phyloP scores from a whole-genome alignment of 768 basidiomycete genomes.

The Mycena pura region DNA sequence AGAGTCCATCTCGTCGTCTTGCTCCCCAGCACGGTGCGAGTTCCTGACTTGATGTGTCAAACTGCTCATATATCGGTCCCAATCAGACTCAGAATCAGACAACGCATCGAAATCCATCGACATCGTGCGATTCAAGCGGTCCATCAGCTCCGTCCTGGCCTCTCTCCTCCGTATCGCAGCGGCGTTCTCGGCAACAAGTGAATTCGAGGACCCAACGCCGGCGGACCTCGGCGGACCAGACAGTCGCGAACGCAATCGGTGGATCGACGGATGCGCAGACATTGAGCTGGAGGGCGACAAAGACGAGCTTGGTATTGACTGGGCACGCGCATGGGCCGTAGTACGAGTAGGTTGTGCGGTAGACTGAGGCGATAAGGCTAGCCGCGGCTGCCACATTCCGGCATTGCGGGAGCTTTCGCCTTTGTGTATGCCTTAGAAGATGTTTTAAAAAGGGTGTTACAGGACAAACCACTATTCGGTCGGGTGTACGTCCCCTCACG shows the following conservation, averaged over 20 bases:
- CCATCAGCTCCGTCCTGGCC: slow-evolving; percentile 44
- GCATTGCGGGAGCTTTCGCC: slow-evolving; percentile 2
- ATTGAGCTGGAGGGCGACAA: slow-evolving; percentile 2
- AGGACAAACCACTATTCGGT: not conserved
- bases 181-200: slow-evolving; percentile 51
- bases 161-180: slow-evolving; percentile 47
- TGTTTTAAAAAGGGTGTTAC: not conserved
- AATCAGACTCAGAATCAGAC: slow-evolving; percentile 17
- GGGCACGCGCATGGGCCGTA: slow-evolving; percentile 22
- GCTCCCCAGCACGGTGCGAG: not conserved
- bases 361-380: slow-evolving; percentile 22
- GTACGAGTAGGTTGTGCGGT: slow-evolving; percentile 24
- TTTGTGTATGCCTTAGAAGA: not conserved
- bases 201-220: slow-evolving; percentile 43
- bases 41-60: not conserved
- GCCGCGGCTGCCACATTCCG: slow-evolving; percentile 19
- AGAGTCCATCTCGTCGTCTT: slow-evolving; percentile 8
- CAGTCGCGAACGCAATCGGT: slow-evolving; percentile 25
- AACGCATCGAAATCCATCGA: slow-evolving; percentile 8
- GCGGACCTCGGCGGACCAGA: slow-evolving; percentile 30
- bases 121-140: slow-evolving; percentile 22
- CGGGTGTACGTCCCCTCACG: not conserved
- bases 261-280: slow-evolving; percentile 11
- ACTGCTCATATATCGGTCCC: not conserved
- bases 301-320: slow-evolving; percentile 22